Evolutionary conservation across 2,329 filamentous ascomycete genomes (phyloP).

Genomic region (Pezicula neosporulosa): DNA sequence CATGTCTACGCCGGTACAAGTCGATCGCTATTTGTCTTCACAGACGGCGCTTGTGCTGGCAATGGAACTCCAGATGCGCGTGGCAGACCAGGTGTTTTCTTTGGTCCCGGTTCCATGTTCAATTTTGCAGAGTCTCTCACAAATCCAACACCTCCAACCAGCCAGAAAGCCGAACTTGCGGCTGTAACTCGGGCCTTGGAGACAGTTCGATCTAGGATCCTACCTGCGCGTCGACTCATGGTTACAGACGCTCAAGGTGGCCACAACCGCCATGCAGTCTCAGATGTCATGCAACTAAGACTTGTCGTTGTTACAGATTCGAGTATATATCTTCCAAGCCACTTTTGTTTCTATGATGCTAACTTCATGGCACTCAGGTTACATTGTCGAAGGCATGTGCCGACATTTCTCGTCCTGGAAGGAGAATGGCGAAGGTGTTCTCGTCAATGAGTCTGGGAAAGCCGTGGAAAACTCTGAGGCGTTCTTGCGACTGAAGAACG

Average conservation of each 20-base stretch:
- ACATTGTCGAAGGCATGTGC: not conserved
- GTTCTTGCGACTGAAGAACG: slow-evolving; percentile 7
- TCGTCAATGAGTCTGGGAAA: not conserved
- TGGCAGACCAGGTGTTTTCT: slow-evolving; percentile 6
- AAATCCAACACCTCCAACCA: slow-evolving; percentile 1
- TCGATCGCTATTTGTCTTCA: slow-evolving; percentile 8
- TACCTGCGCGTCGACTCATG: slow-evolving; percentile 1
- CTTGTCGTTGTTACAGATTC: not conserved
- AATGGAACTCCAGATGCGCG: slow-evolving; percentile 4
- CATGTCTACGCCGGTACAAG: slow-evolving; percentile 2
- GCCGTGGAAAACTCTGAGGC: slow-evolving; percentile 3
- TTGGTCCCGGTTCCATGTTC: slow-evolving; percentile 5
- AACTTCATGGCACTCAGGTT: not conserved
- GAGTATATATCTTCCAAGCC: not conserved
- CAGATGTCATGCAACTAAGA: not conserved
- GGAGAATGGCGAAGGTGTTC: not conserved
- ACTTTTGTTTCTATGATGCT: not conserved
- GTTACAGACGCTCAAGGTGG: not conserved
- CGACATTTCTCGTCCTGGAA: not conserved
- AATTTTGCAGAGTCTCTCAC: slow-evolving; percentile 3
- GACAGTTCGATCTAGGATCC: not conserved
- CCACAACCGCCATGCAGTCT: no score
- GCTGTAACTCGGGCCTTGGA: slow-evolving; percentile 4
- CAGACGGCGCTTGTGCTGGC: slow-evolving; percentile 7
- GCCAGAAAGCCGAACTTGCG: slow-evolving; percentile 8